Evolutionary conservation across 2,329 filamentous ascomycete genomes (phyloP).

Genomic region (Neofusicoccum cordaticola): DNA sequence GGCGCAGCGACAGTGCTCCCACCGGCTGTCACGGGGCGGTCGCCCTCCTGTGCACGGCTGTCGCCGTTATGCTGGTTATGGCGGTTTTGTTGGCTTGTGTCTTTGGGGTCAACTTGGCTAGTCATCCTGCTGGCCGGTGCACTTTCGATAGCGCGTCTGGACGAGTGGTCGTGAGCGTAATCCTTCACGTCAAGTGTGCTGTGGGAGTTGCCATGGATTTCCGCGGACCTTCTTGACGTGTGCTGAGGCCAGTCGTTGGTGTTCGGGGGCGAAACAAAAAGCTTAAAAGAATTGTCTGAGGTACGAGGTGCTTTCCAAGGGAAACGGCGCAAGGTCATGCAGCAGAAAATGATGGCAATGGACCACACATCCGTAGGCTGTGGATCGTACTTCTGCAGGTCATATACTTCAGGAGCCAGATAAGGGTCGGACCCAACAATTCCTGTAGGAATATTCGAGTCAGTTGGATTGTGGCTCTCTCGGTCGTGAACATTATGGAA

Average conservation of each 20-base stretch:
- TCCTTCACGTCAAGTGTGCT: constrained; percentile 29
- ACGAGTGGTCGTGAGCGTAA: constrained; percentile 20
- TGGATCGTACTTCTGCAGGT: constrained; percentile 88
- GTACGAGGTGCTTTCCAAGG: constrained; percentile 94
- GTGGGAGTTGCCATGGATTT: constrained; percentile 33
- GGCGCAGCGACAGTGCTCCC: neutral
- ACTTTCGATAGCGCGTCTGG: constrained; percentile 27
- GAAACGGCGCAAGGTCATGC: constrained; percentile 92
- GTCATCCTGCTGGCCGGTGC: constrained; percentile 42
- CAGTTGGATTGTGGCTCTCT: neutral
- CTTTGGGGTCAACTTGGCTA: constrained; percentile 25
- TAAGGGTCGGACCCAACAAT: constrained; percentile 91
- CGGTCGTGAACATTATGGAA: neutral
- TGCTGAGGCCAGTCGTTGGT: constrained; percentile 33
- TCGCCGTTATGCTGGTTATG: constrained; percentile 24
- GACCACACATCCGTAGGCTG: constrained; percentile 97
- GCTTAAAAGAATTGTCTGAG: constrained; percentile 90
- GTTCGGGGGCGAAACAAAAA: constrained; percentile 84
- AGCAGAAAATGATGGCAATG: constrained; percentile 96
- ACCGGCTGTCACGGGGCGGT: constrained; percentile 19
- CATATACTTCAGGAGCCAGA: constrained; percentile 93
- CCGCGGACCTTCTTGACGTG: constrained; percentile 4
- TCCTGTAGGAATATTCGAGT: constrained; percentile 44
- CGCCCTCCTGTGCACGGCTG: constrained; percentile 20
- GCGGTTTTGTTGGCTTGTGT: constrained; percentile 29